These are phyloP conservation scores for Hortiboletus flavorubellus DNA, from an alignment of 768 basidiomycete genomes.

Conservation along the genomic window DNA sequence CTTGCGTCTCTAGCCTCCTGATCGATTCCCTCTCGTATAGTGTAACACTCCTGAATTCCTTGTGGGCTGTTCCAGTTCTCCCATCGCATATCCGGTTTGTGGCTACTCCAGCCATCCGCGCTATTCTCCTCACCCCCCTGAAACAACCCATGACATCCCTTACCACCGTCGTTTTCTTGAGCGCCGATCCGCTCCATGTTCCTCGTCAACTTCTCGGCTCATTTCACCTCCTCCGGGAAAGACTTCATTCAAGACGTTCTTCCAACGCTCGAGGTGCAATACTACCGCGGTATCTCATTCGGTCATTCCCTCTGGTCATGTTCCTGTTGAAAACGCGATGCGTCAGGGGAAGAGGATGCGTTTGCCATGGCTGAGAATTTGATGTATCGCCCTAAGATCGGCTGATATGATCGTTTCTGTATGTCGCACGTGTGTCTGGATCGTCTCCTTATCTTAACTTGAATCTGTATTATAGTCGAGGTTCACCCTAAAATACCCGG, in stretches of 20 bases:
- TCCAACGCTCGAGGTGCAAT: conserved; percentile 28
- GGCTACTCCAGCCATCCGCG: conserved; percentile 29
- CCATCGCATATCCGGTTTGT: conserved; percentile 27
- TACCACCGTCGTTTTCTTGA: conserved; percentile 7
- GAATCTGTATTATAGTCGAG: conserved; percentile 7
- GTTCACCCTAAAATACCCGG: background rate
- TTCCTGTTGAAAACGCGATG: conserved; percentile 19
- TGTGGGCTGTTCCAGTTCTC: conserved; percentile 30
- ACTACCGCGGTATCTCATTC: conserved; percentile 14
- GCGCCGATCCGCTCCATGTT: conserved; percentile 20
- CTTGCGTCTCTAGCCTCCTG: background rate
- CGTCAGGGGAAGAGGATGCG: conserved; percentile 29
- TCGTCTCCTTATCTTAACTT: conserved; percentile 6
- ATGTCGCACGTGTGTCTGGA: conserved; percentile 22
- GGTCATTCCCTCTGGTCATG: conserved; percentile 14
- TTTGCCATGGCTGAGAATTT: conserved; percentile 32
- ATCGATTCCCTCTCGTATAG: conserved; percentile 3
- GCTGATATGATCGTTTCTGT: conserved; percentile 13
- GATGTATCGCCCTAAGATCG: conserved; percentile 12
- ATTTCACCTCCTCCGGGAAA: conserved; percentile 15
- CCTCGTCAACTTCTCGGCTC: conserved; percentile 9
- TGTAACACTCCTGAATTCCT: conserved; percentile 31
- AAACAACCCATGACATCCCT: conserved; percentile 5
- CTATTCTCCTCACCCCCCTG: background rate
- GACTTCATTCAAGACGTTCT: conserved; percentile 24